Evolutionary conservation across 2,329 filamentous ascomycete species (phyloP), one percentile per base, ranked within the genome.

Genomic region (Ophiocordyceps camponoti-saundersi): DNA sequence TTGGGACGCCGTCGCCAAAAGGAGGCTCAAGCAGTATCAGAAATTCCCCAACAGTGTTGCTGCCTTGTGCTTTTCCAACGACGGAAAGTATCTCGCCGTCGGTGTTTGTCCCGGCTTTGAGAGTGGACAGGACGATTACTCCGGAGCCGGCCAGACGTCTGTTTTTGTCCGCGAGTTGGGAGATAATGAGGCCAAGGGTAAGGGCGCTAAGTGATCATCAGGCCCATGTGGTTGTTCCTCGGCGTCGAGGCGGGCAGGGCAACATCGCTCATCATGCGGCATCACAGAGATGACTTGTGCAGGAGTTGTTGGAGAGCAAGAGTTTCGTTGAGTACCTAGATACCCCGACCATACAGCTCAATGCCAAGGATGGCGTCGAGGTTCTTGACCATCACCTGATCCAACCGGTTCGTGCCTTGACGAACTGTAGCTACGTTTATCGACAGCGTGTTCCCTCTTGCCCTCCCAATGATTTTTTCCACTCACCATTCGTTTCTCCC

Each of bases 1-100:
- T 42, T 95, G 89, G 89, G 89, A 95, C 61, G 88, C 85, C 11
- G 80, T 88, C 56, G 85, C 85, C 48, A 95, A 95, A 77, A 75
- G 88, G 57, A 77, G 89, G 61, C 85, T 95, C 62, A 77, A 86
- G 59, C 85, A 93, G 60, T 95, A 95, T 62, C 85, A 88, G 57
- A 84, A 85, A 58, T 87, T 89, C 48, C 74, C 81, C 16, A 79
- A 87, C 42, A 87, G 81, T 57, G 78, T 95, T 8, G 81, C 85
- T 11, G 80, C 82, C 0, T 65, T 94, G 50, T 76, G 77, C 1
- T 95, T 95, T 61, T 87, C 80, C 39, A 69, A 67, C 1, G 81
- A 92, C 56, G 89, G 89, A 8, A 82, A 75, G 54, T 82, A 80
- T 52, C 69, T 95, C 34, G 89, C 86, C 21, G 75, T 94, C 42